Evolutionary conservation across 345 rosid genomes (phyloP).

Genomic region (Eucalyptus regnans): DNA sequence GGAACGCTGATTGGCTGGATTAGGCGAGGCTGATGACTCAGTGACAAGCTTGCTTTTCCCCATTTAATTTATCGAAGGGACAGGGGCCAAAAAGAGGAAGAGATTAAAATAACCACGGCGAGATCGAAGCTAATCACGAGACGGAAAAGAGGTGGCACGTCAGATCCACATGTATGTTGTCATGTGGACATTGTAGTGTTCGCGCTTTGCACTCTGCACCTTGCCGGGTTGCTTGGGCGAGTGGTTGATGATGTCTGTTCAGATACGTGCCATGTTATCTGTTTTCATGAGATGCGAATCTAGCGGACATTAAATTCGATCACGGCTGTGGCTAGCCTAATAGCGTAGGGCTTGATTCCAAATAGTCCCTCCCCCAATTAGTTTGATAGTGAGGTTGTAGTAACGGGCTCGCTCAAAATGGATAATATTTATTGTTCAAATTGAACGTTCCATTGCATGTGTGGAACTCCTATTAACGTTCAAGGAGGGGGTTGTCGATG

Average conservation of each 20-base stretch:
- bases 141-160: neutral
- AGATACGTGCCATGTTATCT: neutral
- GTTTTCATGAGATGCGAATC: neutral
- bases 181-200: neutral
- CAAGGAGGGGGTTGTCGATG: neutral
- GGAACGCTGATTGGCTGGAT: neutral
- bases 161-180: neutral
- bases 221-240: neutral
- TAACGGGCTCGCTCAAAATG: neutral
- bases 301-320: neutral
- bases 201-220: neutral
- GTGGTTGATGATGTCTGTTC: neutral
- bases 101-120: neutral
- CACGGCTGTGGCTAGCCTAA: neutral
- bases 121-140: neutral
- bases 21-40: neutral
- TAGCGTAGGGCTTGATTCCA: neutral
- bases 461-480: neutral
- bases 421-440: neutral
- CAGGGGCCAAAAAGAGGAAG: neutral
- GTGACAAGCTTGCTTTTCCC: neutral
- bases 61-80: neutral
- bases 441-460: neutral
- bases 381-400: rapidly evolving
- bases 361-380: neutral